Base-by-base conservation (phyloP, 2,329 filamentous ascomycete genomes). In the Microascus cirrosus region DNA sequence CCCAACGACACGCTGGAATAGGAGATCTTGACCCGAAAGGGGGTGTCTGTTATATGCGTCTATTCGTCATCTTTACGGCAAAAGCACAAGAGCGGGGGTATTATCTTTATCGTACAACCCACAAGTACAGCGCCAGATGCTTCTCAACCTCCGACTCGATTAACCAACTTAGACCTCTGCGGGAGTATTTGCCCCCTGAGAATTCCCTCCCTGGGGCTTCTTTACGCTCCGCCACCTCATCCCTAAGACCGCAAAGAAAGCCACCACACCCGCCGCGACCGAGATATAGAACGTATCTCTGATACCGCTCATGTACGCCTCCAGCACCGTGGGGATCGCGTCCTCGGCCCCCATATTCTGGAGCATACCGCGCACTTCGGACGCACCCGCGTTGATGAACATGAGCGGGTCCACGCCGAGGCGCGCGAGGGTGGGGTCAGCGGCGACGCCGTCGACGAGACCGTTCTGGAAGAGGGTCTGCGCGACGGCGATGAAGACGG, bases 401-500 rank as follows among this genome's bases (percentile, higher is more conserved):
- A 75, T 64, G 7, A 66, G 63, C 0, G 77, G 70, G 42, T 79
- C 70, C n/a, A 83, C 65, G n/a, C 69, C 68, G 1, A 77, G 73
- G 15, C 74, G 70, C 24, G 32, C 25, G 28, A 34, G 32, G 45
- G 22, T 28, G 1, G 45, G 45, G 60, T 74, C 66, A 2, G 64
- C 59, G n/a, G 65, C 61, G 3, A 90, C 72, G 39, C 79, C 74
- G 3, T 74, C 67, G 53, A 82, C 71, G 20, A 89, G 72, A 0
- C 78, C 81, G 64, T 87, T 87, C 61, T 82, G 79, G 71, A 89
- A 88, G 53, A 87, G 76, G 22, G 84, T 82, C 67, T 89, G 83
- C 0, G 81, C 80, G 11, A 87, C 80, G 6, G 81, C 79, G 54
- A 89, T 79, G 62, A 82, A 81, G 25, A 89, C 70, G 2, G 86